A percentile compares a stretch with the other conserved stretches of the same genome.
These are phyloP conservation scores for Inga leiocalycina DNA, from an alignment of 306 rosid genomes.

Conservation along the genomic window DNA sequence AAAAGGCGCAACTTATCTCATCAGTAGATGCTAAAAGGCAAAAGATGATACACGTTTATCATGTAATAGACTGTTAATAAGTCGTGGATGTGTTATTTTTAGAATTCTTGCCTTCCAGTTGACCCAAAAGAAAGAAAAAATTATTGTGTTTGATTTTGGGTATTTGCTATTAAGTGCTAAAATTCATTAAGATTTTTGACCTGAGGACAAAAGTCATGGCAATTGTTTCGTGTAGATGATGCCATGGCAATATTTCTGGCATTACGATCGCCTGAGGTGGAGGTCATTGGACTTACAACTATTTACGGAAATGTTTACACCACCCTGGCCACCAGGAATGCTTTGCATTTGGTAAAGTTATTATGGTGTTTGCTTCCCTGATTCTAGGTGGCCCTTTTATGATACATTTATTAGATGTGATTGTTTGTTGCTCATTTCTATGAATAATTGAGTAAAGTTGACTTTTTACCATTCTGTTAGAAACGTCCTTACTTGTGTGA, in stretches of 20 bases:
- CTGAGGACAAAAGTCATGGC: constrained; percentile 17
- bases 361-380: background rate
- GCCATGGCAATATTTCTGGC: constrained; percentile 94
- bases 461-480: constrained; percentile 4
- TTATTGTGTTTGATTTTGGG: background rate
- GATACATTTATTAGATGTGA: background rate
- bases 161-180: constrained; percentile 2
- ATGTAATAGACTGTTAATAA: background rate
- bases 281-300: constrained; percentile 89
- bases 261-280: constrained; percentile 69
- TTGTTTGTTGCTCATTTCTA: background rate
- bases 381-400: background rate
- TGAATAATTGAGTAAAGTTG: background rate
- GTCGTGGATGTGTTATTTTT: background rate
- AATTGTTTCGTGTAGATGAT: constrained; percentile 63
- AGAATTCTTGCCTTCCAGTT: background rate
- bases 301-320: constrained; percentile 91
- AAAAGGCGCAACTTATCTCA: background rate
- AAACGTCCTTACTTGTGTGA: constrained; percentile 20
- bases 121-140: background rate
- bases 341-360: constrained; percentile 80
- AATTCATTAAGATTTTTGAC: constrained; percentile 25
- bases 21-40: background rate
- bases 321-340: constrained; percentile 87
- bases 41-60: background rate